Conservation (phyloP, 1,284 basidiomycete genomes). For the Leccinum angustisporum region DNA sequence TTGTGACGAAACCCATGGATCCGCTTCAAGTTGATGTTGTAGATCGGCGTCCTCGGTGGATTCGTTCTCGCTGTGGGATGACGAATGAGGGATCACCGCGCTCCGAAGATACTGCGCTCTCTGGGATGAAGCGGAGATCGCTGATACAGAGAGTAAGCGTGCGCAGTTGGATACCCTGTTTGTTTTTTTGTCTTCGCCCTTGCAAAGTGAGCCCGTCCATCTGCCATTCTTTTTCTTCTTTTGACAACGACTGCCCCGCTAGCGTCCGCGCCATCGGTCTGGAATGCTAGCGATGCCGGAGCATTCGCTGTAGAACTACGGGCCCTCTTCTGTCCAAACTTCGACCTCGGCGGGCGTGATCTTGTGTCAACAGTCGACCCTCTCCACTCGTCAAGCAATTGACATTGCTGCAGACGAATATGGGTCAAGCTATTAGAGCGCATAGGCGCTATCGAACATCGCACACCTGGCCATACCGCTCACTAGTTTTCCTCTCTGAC, state of each 20-base stretch:
- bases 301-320: conserved; percentile 68
- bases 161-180: conserved; percentile 65
- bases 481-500: no score
- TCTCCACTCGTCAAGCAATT: conserved; percentile 43
- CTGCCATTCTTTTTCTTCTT: no score
- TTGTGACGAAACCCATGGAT: conserved; percentile 32
- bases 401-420: no score
- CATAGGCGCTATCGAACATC: no score
- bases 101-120: conserved; percentile 50
- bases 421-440: no score
- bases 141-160: conserved; percentile 64
- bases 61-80: conserved; percentile 52
- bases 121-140: conserved; percentile 62
- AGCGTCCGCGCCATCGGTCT: conserved; percentile 65
- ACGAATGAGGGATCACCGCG: conserved; percentile 59
- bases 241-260: conserved; percentile 11
- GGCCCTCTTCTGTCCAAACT: conserved; percentile 67
- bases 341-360: conserved; percentile 56
- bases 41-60: conserved; percentile 50
- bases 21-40: conserved; percentile 52
- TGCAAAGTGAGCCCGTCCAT: conserved; percentile 54
- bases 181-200: conserved; percentile 60
- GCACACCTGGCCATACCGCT: no score
- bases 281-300: conserved; percentile 73
- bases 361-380: conserved; percentile 64